These are phyloP conservation scores for Bacidia gigantensis DNA, from an alignment of 495 filamentous ascomycete genomes.

Conservation along the genomic window DNA sequence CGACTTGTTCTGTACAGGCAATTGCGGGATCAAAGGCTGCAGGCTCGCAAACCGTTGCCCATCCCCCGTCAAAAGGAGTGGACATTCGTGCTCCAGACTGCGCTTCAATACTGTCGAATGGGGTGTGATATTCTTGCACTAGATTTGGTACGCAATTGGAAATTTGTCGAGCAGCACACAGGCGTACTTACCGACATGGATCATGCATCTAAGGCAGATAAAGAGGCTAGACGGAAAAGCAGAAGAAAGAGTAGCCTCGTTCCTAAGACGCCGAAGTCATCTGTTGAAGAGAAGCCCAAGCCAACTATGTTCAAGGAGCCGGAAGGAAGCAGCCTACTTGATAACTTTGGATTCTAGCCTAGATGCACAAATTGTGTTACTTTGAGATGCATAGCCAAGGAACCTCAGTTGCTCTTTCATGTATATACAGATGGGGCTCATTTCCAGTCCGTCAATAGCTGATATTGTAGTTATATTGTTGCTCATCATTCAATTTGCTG, in stretches of 20 bases:
- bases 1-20: constrained; percentile 77
- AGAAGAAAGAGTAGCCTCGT: constrained; percentile 29
- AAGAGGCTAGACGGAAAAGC: constrained; percentile 18
- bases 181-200: constrained; percentile 14
- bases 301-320: constrained; percentile 81
- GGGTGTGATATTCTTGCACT: constrained; percentile 89
- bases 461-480: no score
- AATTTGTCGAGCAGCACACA: constrained; percentile 44
- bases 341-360: constrained; percentile 59
- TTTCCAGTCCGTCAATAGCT: no score
- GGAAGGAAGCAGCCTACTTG: constrained; percentile 65
- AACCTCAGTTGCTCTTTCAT: no score
- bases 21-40: constrained; percentile 70
- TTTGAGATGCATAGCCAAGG: no score
- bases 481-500: neutral
- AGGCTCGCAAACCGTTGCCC: constrained; percentile 74
- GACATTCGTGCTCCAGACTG: constrained; percentile 81
- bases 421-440: no score
- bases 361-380: no score
- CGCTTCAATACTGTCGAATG: constrained; percentile 83
- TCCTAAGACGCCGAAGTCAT: neutral
- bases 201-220: neutral
- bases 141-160: constrained; percentile 76
- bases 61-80: constrained; percentile 71
- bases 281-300: constrained; percentile 40